These are phyloP conservation scores for Helotiales sp. DNA, from an alignment of 2,329 filamentous ascomycete species.

Conservation along the genomic window DNA sequence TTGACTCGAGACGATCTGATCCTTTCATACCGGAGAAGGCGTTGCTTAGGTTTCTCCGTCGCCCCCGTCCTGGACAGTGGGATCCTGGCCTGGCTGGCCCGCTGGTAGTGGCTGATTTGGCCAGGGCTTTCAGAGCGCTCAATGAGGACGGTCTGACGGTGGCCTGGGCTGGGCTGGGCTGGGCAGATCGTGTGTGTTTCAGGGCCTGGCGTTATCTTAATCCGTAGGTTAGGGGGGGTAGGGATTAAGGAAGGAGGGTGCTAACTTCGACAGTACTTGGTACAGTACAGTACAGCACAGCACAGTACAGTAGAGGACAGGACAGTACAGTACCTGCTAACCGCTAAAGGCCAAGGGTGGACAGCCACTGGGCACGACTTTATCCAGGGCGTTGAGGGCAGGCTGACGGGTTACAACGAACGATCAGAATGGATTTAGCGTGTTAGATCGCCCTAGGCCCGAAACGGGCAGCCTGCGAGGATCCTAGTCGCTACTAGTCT, in stretches of 20 bases:
- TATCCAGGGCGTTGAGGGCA: too few relatives aligned
- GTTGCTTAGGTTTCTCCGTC: conserved; percentile 29
- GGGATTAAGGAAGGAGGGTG: neutral
- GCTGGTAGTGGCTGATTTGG: conserved; percentile 12
- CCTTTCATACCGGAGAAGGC: conserved; percentile 34
- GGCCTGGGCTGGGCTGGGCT: conserved; percentile 21
- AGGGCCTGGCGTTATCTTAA: conserved; percentile 27
- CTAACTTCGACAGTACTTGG: too few relatives aligned
- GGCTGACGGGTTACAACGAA: conserved; percentile 21
- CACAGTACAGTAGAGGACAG: too few relatives aligned
- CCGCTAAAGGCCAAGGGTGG: too few relatives aligned
- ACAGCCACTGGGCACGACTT: neutral
- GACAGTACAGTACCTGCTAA: too few relatives aligned
- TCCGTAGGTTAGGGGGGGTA: too few relatives aligned
- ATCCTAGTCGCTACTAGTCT: neutral
- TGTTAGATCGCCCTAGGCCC: conserved; percentile 27
- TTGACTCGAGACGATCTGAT: conserved; percentile 29
- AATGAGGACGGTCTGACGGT: neutral
- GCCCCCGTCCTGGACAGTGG: neutral
- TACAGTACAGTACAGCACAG: too few relatives aligned
- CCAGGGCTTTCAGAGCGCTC: conserved; percentile 7
- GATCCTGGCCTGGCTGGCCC: too few relatives aligned
- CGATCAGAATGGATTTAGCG: conserved; percentile 27
- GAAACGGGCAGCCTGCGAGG: conserved; percentile 13
- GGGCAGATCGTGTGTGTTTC: conserved; percentile 31